Percentiles rank a stretch among this genome's conserved stretches.
These are phyloP conservation scores for Ascochyta lentis DNA, from an alignment of 2,329 filamentous ascomycete genomes.

Conservation along the genomic window DNA sequence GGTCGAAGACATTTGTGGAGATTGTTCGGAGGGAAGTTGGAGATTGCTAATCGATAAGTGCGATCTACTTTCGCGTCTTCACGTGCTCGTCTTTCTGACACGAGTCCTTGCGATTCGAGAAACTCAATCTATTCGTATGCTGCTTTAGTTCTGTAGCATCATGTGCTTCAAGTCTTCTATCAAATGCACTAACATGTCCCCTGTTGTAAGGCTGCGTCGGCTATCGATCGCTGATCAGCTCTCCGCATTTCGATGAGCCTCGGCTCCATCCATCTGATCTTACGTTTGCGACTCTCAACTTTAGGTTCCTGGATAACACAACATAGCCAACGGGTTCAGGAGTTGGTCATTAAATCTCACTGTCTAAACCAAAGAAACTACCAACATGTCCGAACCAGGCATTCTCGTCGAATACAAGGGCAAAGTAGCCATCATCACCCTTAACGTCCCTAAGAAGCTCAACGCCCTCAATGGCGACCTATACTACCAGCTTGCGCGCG, in stretches of 20 bases:
- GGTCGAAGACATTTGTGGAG: constrained; percentile 26
- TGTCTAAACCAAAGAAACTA: background rate
- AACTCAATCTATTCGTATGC: no score
- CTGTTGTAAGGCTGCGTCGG: constrained; percentile 1
- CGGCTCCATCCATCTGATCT: constrained; percentile 12
- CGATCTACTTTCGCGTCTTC: constrained; percentile 1
- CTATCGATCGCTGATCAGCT: constrained; percentile 2
- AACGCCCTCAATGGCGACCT: constrained; percentile 75
- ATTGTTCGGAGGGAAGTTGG: constrained; percentile 31
- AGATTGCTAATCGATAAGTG: constrained; percentile 16
- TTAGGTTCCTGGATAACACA: background rate
- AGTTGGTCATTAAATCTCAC: background rate
- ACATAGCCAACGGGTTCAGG: background rate
- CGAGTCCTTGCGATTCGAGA: no score
- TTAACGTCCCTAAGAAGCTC: constrained; percentile 85
- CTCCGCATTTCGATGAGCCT: constrained; percentile 15
- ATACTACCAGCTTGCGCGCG: constrained; percentile 79
- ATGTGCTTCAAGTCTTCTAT: no score
- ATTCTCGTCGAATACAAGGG: constrained; percentile 69
- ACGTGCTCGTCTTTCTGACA: background rate
- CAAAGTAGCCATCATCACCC: constrained; percentile 81
- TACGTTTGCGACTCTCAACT: constrained; percentile 7
- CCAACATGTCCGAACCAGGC: constrained; percentile 53
- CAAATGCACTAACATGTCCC: background rate
- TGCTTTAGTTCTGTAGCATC: no score